A percentile compares a stretch with the other conserved stretches of the same genome.
These are phyloP conservation scores for Vickermania spadyakhi DNA, from an alignment of 208 protist species.

Conservation along the genomic window DNA sequence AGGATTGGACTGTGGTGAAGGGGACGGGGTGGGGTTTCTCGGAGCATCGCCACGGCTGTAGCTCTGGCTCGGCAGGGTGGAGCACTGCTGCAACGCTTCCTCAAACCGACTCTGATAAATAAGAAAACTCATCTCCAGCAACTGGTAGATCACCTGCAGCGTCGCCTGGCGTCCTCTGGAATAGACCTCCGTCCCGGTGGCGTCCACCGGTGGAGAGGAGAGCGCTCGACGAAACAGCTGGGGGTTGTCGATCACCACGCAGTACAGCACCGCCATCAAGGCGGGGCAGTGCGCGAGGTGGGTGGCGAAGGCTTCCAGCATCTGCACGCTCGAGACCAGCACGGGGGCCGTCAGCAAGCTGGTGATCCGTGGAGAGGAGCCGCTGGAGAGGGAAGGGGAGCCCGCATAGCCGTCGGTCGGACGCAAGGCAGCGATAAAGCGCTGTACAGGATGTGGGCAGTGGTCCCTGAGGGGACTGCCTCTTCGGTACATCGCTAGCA, in stretches of 20 bases:
- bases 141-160: constrained; percentile 15
- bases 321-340: constrained; percentile 14
- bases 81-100: neutral
- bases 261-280: constrained; percentile 60
- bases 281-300: constrained; percentile 32
- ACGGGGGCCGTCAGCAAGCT: constrained; percentile 51
- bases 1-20: too few relatives aligned
- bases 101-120: constrained; percentile 1
- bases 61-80: too few relatives aligned
- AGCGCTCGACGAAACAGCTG: neutral
- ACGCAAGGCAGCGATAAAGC: neutral
- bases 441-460: neutral
- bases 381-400: neutral
- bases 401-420: neutral
- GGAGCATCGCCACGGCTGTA: neutral
- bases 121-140: constrained; percentile 37
- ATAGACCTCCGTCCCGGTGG: too few relatives aligned
- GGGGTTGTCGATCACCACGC: constrained; percentile 55
- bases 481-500: constrained; percentile 57
- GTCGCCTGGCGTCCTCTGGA: constrained; percentile 10
- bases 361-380: constrained; percentile 13
- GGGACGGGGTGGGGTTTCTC: neutral
- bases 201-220: neutral
- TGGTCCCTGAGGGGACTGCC: constrained; percentile 6
- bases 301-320: constrained; percentile 29